Base-by-base conservation (phyloP, 805 yeast genomes). In the Saccharomyces kudriavzevii region DNA sequence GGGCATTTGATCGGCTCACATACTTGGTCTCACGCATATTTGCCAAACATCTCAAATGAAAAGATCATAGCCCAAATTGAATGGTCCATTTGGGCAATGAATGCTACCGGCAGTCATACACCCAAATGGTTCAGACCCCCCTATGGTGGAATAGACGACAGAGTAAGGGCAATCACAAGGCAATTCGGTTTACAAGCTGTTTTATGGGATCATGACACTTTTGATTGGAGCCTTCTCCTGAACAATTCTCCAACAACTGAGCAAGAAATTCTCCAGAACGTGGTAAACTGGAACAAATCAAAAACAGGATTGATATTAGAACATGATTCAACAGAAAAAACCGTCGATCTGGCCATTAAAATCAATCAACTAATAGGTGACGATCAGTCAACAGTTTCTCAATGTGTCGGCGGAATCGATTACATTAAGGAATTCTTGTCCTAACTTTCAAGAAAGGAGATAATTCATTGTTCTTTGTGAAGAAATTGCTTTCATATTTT, bases 61-160 rank as follows among this genome's bases (percentile, higher is more conserved):
- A 80, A 87, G 55, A 81, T 90, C 14, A 81, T 85, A 52, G 95
- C 96, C 0, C 96, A 90, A 66, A 71, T 90, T 47, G 84, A 89
- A 68, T 90, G 97, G 97, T 83, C 92, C 1, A 81, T 88, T 29
- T 90, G 97, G 97, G 96, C 96, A 5, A 87, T 89, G 89, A 90
- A 91, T 71, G 96, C 96, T 1, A 89, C 97, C 0, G 86, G 87
- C 0, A 76, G 82, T 29, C 89, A 89, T 61, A 66, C 87, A 11
- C 97, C 97, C 8, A 84, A 84, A 61, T 91, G 90, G 86, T 90
- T 86, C 69, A 77, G 97, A 58, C 97, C 97, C 0, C 97, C 97
- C 0, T 90, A 87, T 65, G 97, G 97, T 0, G 96, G 95, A 0
- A 76, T 87, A 45, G 97, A 90, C 69, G 84, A 89, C 66, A 74